Evolutionary conservation across 148 eudicot species (phyloP), one percentile per base, ranked within the genome.

Genomic region (Rhododendron simsii): DNA sequence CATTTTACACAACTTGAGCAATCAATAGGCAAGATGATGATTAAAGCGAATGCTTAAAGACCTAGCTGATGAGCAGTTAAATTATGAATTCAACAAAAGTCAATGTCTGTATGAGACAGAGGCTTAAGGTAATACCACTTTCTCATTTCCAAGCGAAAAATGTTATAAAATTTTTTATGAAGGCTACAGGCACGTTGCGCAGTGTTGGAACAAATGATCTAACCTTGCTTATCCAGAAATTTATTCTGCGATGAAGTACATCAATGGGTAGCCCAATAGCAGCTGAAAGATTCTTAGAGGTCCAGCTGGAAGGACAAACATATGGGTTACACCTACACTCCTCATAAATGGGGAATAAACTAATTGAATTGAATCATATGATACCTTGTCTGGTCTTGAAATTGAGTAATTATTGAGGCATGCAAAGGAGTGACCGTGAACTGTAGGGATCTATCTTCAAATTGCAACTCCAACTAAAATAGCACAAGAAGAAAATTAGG

Each of bases 151-250:
- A 47, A 28, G 12, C 47, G 80, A 14, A 67, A 44, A 47, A 48
- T 35, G 74, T 7, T 63, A 23, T 2, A 74, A 74, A 15, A 10
- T 7, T 71, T 69, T 84, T 26, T 4, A 37, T 55, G 45, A 77
- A 78, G 14, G 39, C 80, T 51, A 21, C n/a, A 57, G 80, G 50
- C 35, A 21, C 79, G n/a, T 79, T 55, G 63, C 48, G 26, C 81
- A 37, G 23, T 37, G 51, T 41, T 78, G 44, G 75, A 45, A 80
- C 20, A 71, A 83, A 48, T n/a, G 50, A 80, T 48, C 84, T 75
- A 80, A 97, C 99, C 98, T 97, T 97, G 95, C 94, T 95, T 90
- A 97, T 91, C 99, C 99, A 97, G 88, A 95, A 97, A 86, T 90
- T 91, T 86, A 95, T 93, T 87, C 96, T 94, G 84, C 95, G 90